These are phyloP conservation scores for Pseudoturritis turrita DNA, from an alignment of 345 rosid genomes.

Conservation along the genomic window DNA sequence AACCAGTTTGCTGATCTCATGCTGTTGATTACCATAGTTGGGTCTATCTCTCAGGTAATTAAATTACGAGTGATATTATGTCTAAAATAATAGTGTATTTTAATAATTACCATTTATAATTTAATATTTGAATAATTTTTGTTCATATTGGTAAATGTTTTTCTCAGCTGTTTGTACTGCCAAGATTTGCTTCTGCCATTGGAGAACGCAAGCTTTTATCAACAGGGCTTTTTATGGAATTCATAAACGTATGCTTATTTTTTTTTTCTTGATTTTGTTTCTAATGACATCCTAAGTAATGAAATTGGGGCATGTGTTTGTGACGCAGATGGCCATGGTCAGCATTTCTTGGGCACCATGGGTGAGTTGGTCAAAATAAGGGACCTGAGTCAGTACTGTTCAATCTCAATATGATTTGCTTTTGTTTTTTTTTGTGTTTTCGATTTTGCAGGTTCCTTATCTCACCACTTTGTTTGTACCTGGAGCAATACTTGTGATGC, in stretches of 20 bases:
- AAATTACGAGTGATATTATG: neutral
- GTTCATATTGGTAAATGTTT: too few species aligned
- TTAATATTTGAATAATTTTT: too few species aligned
- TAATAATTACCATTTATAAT: too few species aligned
- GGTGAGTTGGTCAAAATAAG: constrained; percentile 43
- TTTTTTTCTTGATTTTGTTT: neutral
- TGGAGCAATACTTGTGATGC: constrained; percentile 40
- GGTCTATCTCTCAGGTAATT: constrained; percentile 60
- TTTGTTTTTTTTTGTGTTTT: neutral
- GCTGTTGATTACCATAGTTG: constrained; percentile 48
- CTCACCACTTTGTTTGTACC: constrained; percentile 37
- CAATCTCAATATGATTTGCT: constrained; percentile 2
- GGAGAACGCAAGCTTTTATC: constrained; percentile 72
- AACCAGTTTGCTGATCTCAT: constrained; percentile 73
- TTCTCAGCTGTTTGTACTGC: constrained; percentile 78
- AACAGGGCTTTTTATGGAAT: constrained; percentile 62
- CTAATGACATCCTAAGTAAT: neutral
- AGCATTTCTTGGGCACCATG: constrained; percentile 81
- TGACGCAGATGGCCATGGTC: constrained; percentile 55
- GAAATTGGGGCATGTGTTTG: neutral
- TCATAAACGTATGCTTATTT: neutral
- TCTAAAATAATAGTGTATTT: too few species aligned
- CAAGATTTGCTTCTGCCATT: constrained; percentile 48
- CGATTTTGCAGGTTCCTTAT: constrained; percentile 75
- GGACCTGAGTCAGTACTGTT: neutral